Evolutionary conservation across 177 flowering plant species (phyloP).

Genomic region (Vitis hybrid): DNA sequence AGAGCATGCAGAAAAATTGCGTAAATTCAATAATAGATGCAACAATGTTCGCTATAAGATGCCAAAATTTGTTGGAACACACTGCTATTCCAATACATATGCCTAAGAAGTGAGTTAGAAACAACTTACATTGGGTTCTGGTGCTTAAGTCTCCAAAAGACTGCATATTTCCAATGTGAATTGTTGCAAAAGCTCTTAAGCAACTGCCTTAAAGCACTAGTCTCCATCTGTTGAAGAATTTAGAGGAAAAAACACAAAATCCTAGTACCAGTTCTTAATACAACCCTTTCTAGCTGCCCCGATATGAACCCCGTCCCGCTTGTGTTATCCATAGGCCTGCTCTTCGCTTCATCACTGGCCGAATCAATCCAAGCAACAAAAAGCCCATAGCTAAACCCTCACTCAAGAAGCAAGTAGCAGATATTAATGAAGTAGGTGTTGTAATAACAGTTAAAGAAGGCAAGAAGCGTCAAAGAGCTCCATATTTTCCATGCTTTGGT

Average conservation of each 20-base stretch:
- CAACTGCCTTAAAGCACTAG: constrained; percentile 41
- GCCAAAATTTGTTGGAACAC: too few relatives aligned
- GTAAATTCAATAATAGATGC: background rate
- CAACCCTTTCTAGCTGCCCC: constrained; percentile 56
- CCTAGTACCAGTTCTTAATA: background rate
- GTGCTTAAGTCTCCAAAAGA: constrained; percentile 70
- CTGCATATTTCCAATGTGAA: constrained; percentile 73
- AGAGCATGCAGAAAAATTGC: background rate
- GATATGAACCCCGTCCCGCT: constrained; percentile 85
- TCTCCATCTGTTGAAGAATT: constrained; percentile 38
- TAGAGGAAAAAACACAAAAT: background rate
- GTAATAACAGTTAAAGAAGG: background rate
- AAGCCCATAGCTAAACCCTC: constrained; percentile 34
- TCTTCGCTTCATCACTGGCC: constrained; percentile 69
- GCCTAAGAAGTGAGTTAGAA: background rate
- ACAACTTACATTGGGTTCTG: constrained; percentile 51
- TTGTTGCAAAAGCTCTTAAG: constrained; percentile 54
- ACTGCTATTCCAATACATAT: too few relatives aligned
- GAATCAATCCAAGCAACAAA: constrained; percentile 43
- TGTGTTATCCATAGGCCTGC: constrained; percentile 74
- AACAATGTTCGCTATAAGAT: too few relatives aligned
- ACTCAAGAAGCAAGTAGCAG: background rate
- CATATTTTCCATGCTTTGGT: background rate
- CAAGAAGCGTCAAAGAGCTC: background rate
- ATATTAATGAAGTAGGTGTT: background rate